Percentiles rank a stretch among this genome's conserved stretches.
phyloP scores from a whole-genome alignment of 148 eudicot genomes.

The Silene latifolia region DNA sequence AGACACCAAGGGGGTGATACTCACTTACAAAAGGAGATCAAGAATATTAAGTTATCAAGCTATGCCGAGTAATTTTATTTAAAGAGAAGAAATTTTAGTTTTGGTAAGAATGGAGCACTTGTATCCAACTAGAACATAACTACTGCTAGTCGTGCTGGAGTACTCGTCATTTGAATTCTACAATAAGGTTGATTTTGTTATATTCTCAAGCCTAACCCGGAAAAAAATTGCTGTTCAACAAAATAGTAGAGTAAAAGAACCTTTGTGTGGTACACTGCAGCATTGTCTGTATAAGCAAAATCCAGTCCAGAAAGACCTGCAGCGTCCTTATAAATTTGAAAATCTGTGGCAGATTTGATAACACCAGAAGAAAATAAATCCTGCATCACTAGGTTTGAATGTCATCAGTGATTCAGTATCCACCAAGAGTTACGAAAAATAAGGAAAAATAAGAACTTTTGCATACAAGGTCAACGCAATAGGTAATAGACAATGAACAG shows the following conservation, averaged over 20 bases:
- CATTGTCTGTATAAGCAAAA: slow-evolving; percentile 77
- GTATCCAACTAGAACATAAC: background rate
- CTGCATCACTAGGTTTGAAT: slow-evolving; percentile 49
- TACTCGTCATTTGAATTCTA: background rate
- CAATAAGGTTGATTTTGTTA: background rate
- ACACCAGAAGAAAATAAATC: slow-evolving; percentile 83
- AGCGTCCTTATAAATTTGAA: slow-evolving; percentile 87
- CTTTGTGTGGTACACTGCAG: slow-evolving; percentile 98
- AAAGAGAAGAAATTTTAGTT: too few species aligned
- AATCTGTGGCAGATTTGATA: slow-evolving; percentile 92
- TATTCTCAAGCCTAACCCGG: background rate
- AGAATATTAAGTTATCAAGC: too few species aligned
- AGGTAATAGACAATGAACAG: slow-evolving; percentile 19
- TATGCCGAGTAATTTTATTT: too few species aligned
- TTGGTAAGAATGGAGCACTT: too few species aligned
- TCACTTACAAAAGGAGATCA: too few species aligned
- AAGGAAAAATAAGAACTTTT: background rate
- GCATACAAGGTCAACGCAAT: background rate
- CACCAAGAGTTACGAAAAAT: background rate
- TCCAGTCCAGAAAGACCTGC: slow-evolving; percentile 97
- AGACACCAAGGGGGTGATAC: too few species aligned
- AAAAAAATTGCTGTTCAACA: too few species aligned
- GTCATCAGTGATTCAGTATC: background rate
- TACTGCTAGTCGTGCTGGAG: background rate
- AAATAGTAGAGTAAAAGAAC: slow-evolving; percentile 12